Conservation (phyloP, 495 filamentous ascomycete genomes). For the Hapsidospora chrysogenum region DNA sequence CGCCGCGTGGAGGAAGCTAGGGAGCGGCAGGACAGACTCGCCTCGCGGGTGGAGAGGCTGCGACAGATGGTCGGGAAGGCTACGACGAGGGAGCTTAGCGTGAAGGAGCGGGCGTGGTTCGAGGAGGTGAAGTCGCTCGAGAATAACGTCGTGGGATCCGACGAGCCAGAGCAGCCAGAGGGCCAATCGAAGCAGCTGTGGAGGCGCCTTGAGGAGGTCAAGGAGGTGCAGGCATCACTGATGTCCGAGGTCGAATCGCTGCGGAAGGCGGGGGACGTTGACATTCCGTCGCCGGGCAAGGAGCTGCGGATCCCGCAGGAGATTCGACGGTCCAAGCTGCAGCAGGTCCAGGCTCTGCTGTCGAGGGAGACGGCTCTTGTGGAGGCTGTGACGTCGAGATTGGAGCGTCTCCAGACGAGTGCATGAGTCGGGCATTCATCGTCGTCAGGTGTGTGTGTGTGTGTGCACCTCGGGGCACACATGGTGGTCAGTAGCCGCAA, state of each 20-base stretch:
- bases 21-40: slow-evolving; percentile 40
- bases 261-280: slow-evolving; percentile 12
- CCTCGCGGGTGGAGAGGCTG: slow-evolving; percentile 45
- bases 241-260: slow-evolving; percentile 26
- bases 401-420: slow-evolving; percentile 21
- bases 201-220: slow-evolving; percentile 31
- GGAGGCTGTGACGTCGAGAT: slow-evolving; percentile 34
- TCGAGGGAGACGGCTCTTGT: slow-evolving; percentile 48
- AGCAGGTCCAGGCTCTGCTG: slow-evolving; percentile 52
- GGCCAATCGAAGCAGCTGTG: slow-evolving; percentile 18
- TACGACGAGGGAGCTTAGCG: slow-evolving; percentile 48
- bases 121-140: slow-evolving; percentile 42
- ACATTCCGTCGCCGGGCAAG: slow-evolving; percentile 10
- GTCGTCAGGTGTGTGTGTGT: too few species aligned
- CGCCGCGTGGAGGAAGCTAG: slow-evolving; percentile 41
- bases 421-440: too few species aligned
- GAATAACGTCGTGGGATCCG: slow-evolving; percentile 22
- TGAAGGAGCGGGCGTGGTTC: slow-evolving; percentile 53
- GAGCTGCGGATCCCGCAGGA: slow-evolving; percentile 42
- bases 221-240: slow-evolving; percentile 29
- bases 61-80: slow-evolving; percentile 38
- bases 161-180: slow-evolving; percentile 2
- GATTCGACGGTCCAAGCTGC: slow-evolving; percentile 48
- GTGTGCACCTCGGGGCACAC: too few species aligned
- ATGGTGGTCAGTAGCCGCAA: too few species aligned